Base-by-base conservation (phyloP, 257 asterid genomes). In the Misopates orontium region DNA sequence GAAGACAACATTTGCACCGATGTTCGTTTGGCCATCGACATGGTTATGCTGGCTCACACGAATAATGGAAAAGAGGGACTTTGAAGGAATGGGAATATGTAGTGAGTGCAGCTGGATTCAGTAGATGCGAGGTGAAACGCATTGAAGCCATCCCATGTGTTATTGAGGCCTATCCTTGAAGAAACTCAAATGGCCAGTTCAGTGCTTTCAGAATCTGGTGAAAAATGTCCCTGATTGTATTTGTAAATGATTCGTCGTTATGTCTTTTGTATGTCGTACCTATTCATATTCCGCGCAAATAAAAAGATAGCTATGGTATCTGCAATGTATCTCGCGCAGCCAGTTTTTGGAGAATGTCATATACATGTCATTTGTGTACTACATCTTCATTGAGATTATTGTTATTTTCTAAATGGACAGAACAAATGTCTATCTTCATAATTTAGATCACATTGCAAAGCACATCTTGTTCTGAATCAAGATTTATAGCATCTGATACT, bases 31-130 rank as follows among this genome's bases (percentile, higher is more conserved):
- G 74, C 71, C 58, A 20, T 80, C 22, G 91, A 82, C 45, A 78
- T 82, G 83, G 71, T 72, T 60, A 80, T 85, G 82, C 58, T 82
- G 83, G 78, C 80, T 62, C 83, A 74, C 61, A 85, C 88, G 0
- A 49, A 8, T n/a, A 76, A 45, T 0, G 91, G 91, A 7, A 80
- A 75, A 40, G 86, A 82, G 61, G 91, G 69, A 82, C 80, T 11
- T 16, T 31, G 0, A 36, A 69, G 49, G 83, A 85, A 56, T 85
- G 91, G 91, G 77, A 28, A 1, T 5, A 40, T 41, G 61, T 82
- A 57, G 19, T 82, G 2, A 68, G 0, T 22, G 77, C 36, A 4
- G 80, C 82, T 23, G 91, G 91, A 6, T 85, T 82, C 24, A 20
- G 16, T 1, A 44, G 72, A 16, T 63, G 59, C 71, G 70, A 82